Evolutionary conservation across 148 eudicot genomes (phyloP), one percentile per base, ranked within the genome.

Genomic region (Camellia granthamiana): DNA sequence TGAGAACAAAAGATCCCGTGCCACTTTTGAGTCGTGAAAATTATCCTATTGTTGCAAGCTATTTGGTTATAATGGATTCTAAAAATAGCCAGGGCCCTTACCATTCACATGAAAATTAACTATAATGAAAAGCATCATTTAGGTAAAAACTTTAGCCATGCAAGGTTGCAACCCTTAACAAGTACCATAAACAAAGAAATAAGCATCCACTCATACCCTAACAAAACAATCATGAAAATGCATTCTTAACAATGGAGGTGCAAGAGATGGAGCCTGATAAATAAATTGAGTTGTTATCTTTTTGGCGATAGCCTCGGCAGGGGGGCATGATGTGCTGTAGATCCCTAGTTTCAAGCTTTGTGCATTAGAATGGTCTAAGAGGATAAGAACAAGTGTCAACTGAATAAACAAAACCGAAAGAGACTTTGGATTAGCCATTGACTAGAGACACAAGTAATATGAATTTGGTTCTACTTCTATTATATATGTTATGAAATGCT

Each of bases 151-250:
- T 49, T 49, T 4, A 49, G 52, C 52, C 52, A 7, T 49, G 52
- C 52, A 49, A 7, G 38, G 38, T 30, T 30, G 38, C 38, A 30
- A 30, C 38, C 52, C 7, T 49, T 49, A 2, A 49, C 52, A 49
- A 49, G 7, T 49, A 49, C 52, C 12, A 59, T 59, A 62, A 21
- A 66, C 11, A 13, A 66, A 7, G 15, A 38, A 14, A 15, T 4
- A 30, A 30, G 44, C 12, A 30, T 30, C 38, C 38, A 11, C 10
- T 5, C 69, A 30, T 43, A 70, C 74, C 74, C 74, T 15, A 70
- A 70, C 55, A 8, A 70, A 70, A 46, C 74, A 70, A 70, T 70
- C 74, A 18, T 46, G 74, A 11, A 70, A 70, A 46, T 70, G 74
- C 74, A 70, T 70, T 47, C 74, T 70, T 18, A 70, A 18, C 23